Conservation (phyloP, 1,139 yeast genomes). For the Yamadazyma sp. region DNA sequence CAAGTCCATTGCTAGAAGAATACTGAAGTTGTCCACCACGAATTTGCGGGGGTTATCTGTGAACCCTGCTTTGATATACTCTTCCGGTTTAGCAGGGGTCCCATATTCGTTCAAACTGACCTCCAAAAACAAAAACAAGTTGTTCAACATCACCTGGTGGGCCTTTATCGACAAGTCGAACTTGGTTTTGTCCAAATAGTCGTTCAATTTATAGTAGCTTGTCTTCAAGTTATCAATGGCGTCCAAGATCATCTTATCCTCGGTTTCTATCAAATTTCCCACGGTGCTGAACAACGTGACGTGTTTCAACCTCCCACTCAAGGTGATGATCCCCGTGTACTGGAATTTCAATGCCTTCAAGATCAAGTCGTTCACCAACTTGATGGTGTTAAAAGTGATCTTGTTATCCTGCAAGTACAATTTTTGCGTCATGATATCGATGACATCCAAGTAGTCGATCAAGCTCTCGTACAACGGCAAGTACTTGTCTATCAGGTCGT, state of each 20-base stretch:
- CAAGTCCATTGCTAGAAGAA: conserved; percentile 50
- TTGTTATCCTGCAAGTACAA: conserved; percentile 46
- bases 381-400: conserved; percentile 44
- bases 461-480: conserved; percentile 44
- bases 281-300: conserved; percentile 45
- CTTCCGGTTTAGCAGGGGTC: conserved; percentile 45
- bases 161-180: conserved; percentile 42
- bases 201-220: conserved; percentile 40
- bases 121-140: conserved; percentile 41
- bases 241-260: conserved; percentile 35
- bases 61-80: conserved; percentile 48
- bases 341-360: conserved; percentile 41
- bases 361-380: conserved; percentile 48
- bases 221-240: conserved; percentile 33
- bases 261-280: conserved; percentile 41
- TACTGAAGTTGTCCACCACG: conserved; percentile 41
- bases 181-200: conserved; percentile 33
- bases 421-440: conserved; percentile 43
- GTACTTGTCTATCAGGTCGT: conserved; percentile 34
- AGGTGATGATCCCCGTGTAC: conserved; percentile 41
- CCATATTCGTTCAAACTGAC: conserved; percentile 47
- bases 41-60: conserved; percentile 44
- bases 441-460: conserved; percentile 42
- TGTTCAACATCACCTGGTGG: conserved; percentile 45
- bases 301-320: conserved; percentile 46